Conservation (phyloP, 805 yeast species). For the Saturnispora besseyi region DNA sequence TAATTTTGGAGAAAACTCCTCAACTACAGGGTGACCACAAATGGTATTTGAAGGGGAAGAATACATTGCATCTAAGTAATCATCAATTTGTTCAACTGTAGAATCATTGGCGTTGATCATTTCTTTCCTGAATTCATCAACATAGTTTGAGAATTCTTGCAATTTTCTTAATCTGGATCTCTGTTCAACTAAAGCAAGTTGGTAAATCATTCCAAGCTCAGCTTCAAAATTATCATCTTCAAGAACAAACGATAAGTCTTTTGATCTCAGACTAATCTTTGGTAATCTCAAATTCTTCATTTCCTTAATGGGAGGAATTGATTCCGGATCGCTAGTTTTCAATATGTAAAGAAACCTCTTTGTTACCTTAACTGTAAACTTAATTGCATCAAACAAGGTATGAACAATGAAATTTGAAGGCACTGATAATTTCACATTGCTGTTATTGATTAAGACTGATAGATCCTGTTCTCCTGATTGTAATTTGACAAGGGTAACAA, state of each 20-base stretch:
- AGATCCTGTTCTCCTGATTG: not conserved
- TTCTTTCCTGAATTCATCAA: not conserved
- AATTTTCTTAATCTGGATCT: slow-evolving; percentile 37
- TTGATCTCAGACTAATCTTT: slow-evolving; percentile 32
- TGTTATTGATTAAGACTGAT: slow-evolving; percentile 19
- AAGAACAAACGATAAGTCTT: slow-evolving; percentile 36
- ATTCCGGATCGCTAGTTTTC: slow-evolving; percentile 29
- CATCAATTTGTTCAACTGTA: not conserved
- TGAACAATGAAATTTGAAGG: slow-evolving; percentile 73
- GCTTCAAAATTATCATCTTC: slow-evolving; percentile 63
- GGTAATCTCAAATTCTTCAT: slow-evolving; percentile 32
- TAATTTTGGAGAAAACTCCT: slow-evolving; percentile 13
- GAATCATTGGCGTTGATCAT: not conserved
- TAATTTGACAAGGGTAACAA: slow-evolving; percentile 9
- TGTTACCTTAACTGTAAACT: slow-evolving; percentile 57
- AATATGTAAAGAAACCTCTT: slow-evolving; percentile 51
- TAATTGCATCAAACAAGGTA: slow-evolving; percentile 69
- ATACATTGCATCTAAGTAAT: not conserved
- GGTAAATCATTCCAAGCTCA: slow-evolving; percentile 47
- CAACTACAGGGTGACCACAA: slow-evolving; percentile 2
- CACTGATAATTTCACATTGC: slow-evolving; percentile 41
- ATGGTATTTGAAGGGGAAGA: not conserved
- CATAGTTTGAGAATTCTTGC: slow-evolving; percentile 13
- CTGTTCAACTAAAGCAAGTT: slow-evolving; percentile 52
- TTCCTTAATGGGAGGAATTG: slow-evolving; percentile 32